Evolutionary conservation across 2,329 filamentous ascomycete species (phyloP), one percentile per base, ranked within the genome.

Genomic region (Bisporella sp.): DNA sequence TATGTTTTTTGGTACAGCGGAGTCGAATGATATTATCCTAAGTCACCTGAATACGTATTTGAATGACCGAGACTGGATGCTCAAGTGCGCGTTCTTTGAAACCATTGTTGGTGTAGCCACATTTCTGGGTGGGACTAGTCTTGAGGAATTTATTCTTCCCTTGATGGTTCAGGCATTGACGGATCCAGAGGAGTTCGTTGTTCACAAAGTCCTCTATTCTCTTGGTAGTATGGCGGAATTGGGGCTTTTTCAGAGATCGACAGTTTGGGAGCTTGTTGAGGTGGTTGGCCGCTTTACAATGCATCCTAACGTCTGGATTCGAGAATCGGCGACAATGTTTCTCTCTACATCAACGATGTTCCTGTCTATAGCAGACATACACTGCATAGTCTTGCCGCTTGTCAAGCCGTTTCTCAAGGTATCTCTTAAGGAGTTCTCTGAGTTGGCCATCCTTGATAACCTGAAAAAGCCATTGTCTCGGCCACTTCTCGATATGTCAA

Each of bases 1-100:
- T 65, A 82, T 96, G 58, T 97, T 99, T 68, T 97, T 99, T 59
- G 90, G 89, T 3, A 91, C 87, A 54, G 79, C 84, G n/a, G 86
- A 90, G 62, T 87, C 92, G 1, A 96, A 95, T 65, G 93, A 99
- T 64, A 89, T 99, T n/a, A 84, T 99, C 12, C 73, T 99, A 28
- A 95, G 90, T 32, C 93, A 99, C 69, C 74, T 99, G 31, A 97
- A 97, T 64, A 99, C 93, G 0, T 99, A 99, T 62, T 72, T 99
- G 6, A 99, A 99, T 59, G 93, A 97, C 61, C 82, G 86, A 41
- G 91, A 99, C 65, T 99, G 93, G 93, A 89, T 89, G 66, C 72
- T 99, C 32, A 96, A 96, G 67, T 96, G 90, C 61, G 90, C 92
- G 3, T 97, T 97, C 65, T 96, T 99, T 62, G 91, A 96, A 63